Conservation (phyloP, 2,329 filamentous ascomycete genomes). For the Cryphonectria carpinicola region DNA sequence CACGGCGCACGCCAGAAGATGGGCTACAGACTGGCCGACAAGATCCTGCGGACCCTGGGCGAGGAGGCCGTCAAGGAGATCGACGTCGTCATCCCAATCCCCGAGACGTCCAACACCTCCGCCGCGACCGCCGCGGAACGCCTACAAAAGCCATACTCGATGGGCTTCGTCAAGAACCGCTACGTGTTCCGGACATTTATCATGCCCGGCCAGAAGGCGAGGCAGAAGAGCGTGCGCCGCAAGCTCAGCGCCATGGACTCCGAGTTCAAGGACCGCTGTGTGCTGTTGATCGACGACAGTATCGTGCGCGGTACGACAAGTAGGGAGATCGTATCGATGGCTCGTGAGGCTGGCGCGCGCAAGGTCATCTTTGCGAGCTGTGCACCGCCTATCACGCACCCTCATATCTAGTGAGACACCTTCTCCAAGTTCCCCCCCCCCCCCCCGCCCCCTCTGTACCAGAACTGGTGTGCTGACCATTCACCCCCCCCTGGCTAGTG, state of each 20-base stretch:
- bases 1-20: conserved; percentile 84
- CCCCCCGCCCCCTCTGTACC: not conserved
- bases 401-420: conserved; percentile 76
- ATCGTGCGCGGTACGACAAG: conserved; percentile 87
- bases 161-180: conserved; percentile 84
- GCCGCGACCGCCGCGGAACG: conserved; percentile 76
- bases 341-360: conserved; percentile 78
- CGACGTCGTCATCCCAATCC: conserved; percentile 81
- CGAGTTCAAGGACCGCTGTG: conserved; percentile 80
- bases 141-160: conserved; percentile 76
- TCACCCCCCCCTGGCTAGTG: not conserved
- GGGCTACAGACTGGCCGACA: conserved; percentile 79
- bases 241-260: conserved; percentile 87
- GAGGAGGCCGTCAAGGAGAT: conserved; percentile 74
- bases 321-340: conserved; percentile 81
- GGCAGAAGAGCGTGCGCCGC: conserved; percentile 84
- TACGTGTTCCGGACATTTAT: conserved; percentile 78
- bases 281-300: conserved; percentile 86
- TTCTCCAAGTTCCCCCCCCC: not conserved
- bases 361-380: conserved; percentile 85
- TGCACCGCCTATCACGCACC: conserved; percentile 79
- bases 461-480: not conserved
- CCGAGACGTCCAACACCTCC: conserved; percentile 79
- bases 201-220: conserved; percentile 73
- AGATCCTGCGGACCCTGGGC: conserved; percentile 69